Evolutionary conservation across 2,329 filamentous ascomycete genomes (phyloP), one percentile per base, ranked within the genome.

Genomic region (Sclerotinia minor): DNA sequence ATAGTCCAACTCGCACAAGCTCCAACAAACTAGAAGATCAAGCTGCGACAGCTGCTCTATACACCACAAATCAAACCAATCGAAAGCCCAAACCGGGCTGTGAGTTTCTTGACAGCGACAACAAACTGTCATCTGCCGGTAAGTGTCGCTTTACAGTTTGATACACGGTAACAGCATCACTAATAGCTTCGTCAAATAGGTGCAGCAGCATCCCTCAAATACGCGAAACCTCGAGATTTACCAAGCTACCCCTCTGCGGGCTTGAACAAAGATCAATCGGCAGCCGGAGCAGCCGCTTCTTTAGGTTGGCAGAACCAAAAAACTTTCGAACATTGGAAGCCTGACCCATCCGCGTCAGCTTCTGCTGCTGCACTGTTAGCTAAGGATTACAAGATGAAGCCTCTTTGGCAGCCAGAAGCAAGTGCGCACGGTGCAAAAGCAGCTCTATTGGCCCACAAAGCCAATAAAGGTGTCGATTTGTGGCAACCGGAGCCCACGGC

Each of bases 211-310:
- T 87, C 84, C 15, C 81, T 93, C 69, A 90, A 88, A 77, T 91
- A 92, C 81, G 91, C 91, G 69, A 84, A 86, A 74, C 86, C 90
- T 54, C 83, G 87, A 75, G 88, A 91, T 73, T 84, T 95, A 29
- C 92, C 92, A 49, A 91, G 89, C 75, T 94, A 84, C 74, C 91
- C 92, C 17, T 88, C 89, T 13, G 77, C 83, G 68, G 89, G 91
- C 49, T 82, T 92, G 53, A 76, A 82, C 60, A 80, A 80, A 67
- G 79, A 81, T 58, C 80, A 79, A 53, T 79, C 82, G 64, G 92
- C 91, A 67, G 92, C 91, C 69, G 86, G 89, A 71, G 87, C 90
- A 67, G 92, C 92, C 65, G 91, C 91, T 52, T 86, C 84, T 64
- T 81, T 94, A 57, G 92, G 92, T 63, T 91, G 92, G 82, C 83